Base-by-base conservation (phyloP, 495 filamentous ascomycete genomes). In the Opeltia flavorubescens region DNA sequence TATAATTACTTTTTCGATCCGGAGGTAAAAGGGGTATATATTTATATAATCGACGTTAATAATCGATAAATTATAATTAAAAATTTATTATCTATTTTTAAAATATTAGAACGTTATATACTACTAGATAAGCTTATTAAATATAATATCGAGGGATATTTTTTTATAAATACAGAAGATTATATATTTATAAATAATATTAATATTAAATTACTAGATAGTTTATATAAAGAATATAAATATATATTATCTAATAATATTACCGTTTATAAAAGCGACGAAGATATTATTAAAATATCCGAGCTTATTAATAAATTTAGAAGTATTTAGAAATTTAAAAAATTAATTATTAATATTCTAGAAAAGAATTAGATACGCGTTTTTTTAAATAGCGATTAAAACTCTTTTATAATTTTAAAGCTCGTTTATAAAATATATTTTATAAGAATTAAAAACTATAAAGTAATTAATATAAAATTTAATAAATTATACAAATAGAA, bases 391-490 rank as follows among this genome's bases (percentile, higher is more conserved):
- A 11, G 7, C 7, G 18, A 49, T 21, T 49, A 43, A 27, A 18
- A 49, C 8, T 23, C 12, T 23, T 13, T 12, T 7, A 23, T 30
- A 3, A 40, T 11, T 4, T 12, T 20, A 12, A 29, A 20, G n/a
- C 18, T 13, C 18, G 15, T 7, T n/a, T n/a, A n/a, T 0, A 47
- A 47, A 24, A 39, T 47, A 4, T 53, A 53, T 23, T 25, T 27
- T 0, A 5, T 50, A 6, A 29, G 47, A 0, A 9, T 25, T 2
- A 36, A 43, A 5, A 29, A 58, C 38, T 13, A 43, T 2, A 44
- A 50, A 24, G 29, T 58, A 0, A 39, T 58, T 12, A 44, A 58
- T 29, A 42, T 47, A 23, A 31, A 30, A 4, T 55, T 56, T 27
- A 24, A 58, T 45, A 47, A 56, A 23, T 23, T 58, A 27, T 36